Conservation (phyloP, 495 filamentous ascomycete genomes). For the Hypoxylon lienhwacheense region DNA sequence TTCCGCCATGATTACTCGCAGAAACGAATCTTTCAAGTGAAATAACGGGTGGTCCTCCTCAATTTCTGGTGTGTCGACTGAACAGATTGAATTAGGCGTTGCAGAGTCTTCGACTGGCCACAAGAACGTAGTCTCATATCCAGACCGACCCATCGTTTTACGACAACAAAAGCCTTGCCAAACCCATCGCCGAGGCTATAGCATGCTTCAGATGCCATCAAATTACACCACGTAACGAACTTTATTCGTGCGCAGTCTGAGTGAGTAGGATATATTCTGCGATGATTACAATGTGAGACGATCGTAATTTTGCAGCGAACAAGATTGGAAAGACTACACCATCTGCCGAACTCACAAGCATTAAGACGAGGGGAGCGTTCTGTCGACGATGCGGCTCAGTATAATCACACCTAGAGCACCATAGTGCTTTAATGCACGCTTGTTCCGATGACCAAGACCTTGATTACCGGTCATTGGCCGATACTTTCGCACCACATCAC, state of each 20-base stretch:
- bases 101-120: slow-evolving; percentile 21
- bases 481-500: slow-evolving; percentile 18
- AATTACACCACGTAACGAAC: slow-evolving; percentile 5
- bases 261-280: neutral
- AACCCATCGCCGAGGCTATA: slow-evolving; percentile 1
- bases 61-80: slow-evolving; percentile 25
- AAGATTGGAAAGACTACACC: neutral
- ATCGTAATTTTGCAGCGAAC: neutral
- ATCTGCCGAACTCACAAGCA: neutral
- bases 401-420: slow-evolving; percentile 23
- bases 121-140: slow-evolving; percentile 29
- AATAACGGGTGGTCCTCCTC: slow-evolving; percentile 29
- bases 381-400: slow-evolving; percentile 23
- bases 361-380: neutral
- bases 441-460: slow-evolving; percentile 25
- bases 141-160: slow-evolving; percentile 30
- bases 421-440: slow-evolving; percentile 26
- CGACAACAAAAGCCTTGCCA: slow-evolving; percentile 6
- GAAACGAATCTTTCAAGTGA: slow-evolving; percentile 25
- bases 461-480: slow-evolving; percentile 23
- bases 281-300: neutral
- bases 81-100: slow-evolving; percentile 29
- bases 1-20: slow-evolving; percentile 25
- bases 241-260: neutral
- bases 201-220: slow-evolving; percentile 13